phyloP scores from a whole-genome alignment of 345 rosid genomes.

The Rhodamnia argentea region DNA sequence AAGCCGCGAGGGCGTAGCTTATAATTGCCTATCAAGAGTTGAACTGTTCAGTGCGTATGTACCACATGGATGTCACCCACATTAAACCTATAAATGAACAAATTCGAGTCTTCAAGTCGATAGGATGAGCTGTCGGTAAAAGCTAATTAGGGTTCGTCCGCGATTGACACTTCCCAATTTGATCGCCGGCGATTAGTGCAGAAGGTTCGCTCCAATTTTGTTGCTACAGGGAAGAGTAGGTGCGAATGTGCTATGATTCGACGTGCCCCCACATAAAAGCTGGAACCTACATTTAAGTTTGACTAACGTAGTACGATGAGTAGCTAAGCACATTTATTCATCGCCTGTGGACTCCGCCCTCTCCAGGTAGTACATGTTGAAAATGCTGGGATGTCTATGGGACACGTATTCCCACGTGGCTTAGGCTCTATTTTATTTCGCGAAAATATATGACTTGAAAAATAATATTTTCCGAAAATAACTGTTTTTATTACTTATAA shows the following conservation, averaged over 20 bases:
- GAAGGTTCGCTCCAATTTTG: background rate
- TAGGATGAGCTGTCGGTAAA: background rate
- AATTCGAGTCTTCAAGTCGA: background rate
- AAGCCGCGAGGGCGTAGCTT: background rate
- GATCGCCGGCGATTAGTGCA: background rate
- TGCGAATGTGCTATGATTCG: background rate
- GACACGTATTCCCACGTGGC: background rate
- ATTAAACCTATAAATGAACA: background rate
- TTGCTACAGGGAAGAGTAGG: background rate
- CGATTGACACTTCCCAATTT: background rate
- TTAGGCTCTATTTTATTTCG: too few relatives aligned
- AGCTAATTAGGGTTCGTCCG: background rate
- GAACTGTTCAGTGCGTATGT: rapidly evolving
- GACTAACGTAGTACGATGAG: background rate
- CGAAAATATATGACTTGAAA: too few relatives aligned
- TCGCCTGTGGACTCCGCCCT: background rate
- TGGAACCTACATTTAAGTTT: background rate
- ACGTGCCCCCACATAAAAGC: background rate
- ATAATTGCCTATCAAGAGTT: background rate
- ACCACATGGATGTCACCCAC: rapidly evolving
- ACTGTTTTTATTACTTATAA: too few relatives aligned
- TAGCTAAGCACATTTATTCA: background rate
- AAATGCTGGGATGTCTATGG: background rate
- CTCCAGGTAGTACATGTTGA: background rate
- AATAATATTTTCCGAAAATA: too few relatives aligned